Percentiles rank a stretch among this genome's conserved stretches.
These are phyloP conservation scores for Astrothelium subdiscretum DNA, from an alignment of 495 filamentous ascomycete genomes.

Conservation along the genomic window DNA sequence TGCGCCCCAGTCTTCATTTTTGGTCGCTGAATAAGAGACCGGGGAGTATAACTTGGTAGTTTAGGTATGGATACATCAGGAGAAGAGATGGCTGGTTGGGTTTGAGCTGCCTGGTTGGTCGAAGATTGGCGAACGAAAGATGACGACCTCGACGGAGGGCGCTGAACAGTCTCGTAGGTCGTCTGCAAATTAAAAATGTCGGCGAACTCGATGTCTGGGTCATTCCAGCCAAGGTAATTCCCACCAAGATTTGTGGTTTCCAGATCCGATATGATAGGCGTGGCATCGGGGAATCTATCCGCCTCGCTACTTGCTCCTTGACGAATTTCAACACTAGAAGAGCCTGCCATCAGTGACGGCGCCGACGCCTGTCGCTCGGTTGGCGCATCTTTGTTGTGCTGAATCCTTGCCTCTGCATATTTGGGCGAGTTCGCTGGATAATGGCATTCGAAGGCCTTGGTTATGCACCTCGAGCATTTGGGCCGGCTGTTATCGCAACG, in stretches of 20 bases:
- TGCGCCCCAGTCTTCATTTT: constrained; percentile 21
- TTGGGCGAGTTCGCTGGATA: constrained; percentile 25
- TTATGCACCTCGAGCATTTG: constrained; percentile 33
- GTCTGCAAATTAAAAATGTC: constrained; percentile 16
- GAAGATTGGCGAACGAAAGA: constrained; percentile 11
- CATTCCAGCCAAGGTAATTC: constrained; percentile 18
- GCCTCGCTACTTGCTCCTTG: constrained; percentile 4
- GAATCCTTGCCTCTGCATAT: constrained; percentile 1
- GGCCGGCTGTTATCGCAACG: constrained; percentile 33
- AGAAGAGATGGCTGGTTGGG: constrained; percentile 15
- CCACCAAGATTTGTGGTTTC: constrained; percentile 15
- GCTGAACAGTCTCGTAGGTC: constrained; percentile 14
- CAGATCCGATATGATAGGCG: constrained; percentile 11
- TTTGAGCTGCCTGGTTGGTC: constrained; percentile 12
- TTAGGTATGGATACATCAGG: constrained; percentile 19
- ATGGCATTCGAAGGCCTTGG: constrained; percentile 29
- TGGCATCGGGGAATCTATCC: constrained; percentile 5
- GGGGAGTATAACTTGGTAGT: constrained; percentile 18
- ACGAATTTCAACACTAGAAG: constrained; percentile 1
- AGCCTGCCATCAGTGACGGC: background rate
- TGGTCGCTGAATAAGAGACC: constrained; percentile 27
- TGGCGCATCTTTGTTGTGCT: background rate
- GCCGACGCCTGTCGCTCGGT: background rate
- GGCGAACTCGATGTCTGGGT: constrained; percentile 16
- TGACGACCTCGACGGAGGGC: constrained; percentile 12